Conservation (phyloP, 2,329 filamentous ascomycete species). For the Phyllosticta citriasiana region DNA sequence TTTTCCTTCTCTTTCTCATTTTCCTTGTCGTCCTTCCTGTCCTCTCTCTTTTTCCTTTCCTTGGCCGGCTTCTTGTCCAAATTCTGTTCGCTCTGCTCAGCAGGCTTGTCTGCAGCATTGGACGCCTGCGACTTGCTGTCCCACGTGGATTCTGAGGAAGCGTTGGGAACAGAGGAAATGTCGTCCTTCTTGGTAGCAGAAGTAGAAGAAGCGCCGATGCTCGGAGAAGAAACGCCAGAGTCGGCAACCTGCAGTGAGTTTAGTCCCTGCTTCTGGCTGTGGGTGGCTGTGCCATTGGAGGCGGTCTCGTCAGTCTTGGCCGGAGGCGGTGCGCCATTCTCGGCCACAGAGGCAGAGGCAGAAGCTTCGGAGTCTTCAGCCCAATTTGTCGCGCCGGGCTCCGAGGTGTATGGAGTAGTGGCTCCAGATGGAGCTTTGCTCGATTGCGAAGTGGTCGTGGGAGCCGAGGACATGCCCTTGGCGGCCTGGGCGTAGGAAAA, state of each 20-base stretch:
- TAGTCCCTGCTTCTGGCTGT: conserved; percentile 15
- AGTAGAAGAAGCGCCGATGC: conserved; percentile 43
- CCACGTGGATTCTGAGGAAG: conserved; percentile 56
- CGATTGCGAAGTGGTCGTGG: conserved; percentile 34
- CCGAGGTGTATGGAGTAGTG: conserved; percentile 31
- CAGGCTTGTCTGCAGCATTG: conserved; percentile 54
- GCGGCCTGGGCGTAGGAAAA: conserved; percentile 97
- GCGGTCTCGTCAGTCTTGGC: conserved; percentile 16
- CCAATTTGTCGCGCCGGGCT: conserved; percentile 31
- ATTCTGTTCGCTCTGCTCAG: conserved; percentile 19
- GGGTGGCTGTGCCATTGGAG: conserved; percentile 12
- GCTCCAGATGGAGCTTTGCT: conserved; percentile 37
- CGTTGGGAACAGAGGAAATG: conserved; percentile 51
- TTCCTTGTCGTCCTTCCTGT: conserved; percentile 39
- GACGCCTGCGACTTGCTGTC: conserved; percentile 55
- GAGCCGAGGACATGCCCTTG: conserved; percentile 56
- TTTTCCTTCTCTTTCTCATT: conserved; percentile 36
- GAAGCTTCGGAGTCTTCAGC: conserved; percentile 39
- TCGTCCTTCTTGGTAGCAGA: conserved; percentile 50
- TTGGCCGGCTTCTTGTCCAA: conserved; percentile 32
- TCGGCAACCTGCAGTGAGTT: conserved; percentile 13
- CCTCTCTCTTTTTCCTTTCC: conserved; percentile 33
- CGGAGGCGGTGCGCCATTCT: conserved; percentile 18
- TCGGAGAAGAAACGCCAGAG: conserved; percentile 40
- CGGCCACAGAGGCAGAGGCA: conserved; percentile 17